A percentile compares a stretch with the other conserved stretches of the same genome.
phyloP scores from a whole-genome alignment of 2,329 filamentous ascomycete genomes.

The Diplodia seriata region DNA sequence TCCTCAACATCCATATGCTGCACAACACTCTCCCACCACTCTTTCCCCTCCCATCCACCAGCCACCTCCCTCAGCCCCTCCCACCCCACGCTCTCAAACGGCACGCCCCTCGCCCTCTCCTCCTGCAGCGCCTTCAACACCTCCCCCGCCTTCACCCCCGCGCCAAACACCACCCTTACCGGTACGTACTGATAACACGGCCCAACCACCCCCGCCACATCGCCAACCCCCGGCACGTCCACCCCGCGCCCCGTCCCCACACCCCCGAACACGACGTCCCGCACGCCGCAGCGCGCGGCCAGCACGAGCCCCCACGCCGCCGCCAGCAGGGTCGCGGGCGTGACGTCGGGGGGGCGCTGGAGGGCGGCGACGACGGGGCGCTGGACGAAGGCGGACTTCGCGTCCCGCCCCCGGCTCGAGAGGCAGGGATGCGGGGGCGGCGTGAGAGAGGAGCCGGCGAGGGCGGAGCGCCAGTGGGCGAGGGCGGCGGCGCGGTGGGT shows the following conservation, averaged over 20 bases:
- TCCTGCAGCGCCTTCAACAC: constrained; percentile 46
- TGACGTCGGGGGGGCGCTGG: constrained; percentile 60
- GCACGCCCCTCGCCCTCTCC: constrained; percentile 44
- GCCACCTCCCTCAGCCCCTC: constrained; percentile 46
- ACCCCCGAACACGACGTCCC: constrained; percentile 66
- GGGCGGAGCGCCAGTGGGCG: constrained; percentile 65
- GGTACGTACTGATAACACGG: constrained; percentile 74
- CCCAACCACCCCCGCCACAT: constrained; percentile 65
- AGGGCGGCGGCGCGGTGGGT: constrained; percentile 71
- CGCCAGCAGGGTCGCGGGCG: constrained; percentile 69
- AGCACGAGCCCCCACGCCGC: constrained; percentile 71
- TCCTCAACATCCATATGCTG: constrained; percentile 59
- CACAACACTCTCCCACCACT: constrained; percentile 49
- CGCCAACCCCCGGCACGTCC: constrained; percentile 50
- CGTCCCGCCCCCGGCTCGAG: too few relatives aligned
- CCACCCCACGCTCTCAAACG: constrained; percentile 49
- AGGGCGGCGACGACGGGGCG: constrained; percentile 41
- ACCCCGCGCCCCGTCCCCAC: constrained; percentile 70
- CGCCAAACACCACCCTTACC: constrained; percentile 59
- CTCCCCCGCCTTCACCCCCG: constrained; percentile 49
- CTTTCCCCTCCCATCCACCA: constrained; percentile 36
- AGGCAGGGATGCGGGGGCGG: constrained; percentile 50
- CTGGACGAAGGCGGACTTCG: constrained; percentile 36
- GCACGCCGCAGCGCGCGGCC: constrained; percentile 57
- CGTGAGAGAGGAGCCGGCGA: constrained; percentile 56